phyloP scores from a whole-genome alignment of 208 protist genomes.

The Phytomonas sp. region DNA sequence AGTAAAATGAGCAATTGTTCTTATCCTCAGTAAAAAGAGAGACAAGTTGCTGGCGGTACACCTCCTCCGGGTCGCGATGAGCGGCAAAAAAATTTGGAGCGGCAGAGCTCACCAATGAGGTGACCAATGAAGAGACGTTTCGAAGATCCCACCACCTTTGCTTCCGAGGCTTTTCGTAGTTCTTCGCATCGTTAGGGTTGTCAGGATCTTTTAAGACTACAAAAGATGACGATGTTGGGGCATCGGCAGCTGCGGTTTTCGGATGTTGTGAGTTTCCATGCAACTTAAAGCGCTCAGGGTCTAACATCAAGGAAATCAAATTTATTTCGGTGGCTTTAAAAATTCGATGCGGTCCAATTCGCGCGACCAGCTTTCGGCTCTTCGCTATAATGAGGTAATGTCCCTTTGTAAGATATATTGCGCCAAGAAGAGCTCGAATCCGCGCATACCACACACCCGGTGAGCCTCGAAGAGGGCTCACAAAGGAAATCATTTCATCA shows the following conservation, averaged over 20 bases:
- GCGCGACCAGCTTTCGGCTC: conserved; percentile 58
- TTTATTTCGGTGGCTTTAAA: conserved; percentile 83
- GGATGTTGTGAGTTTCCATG: neutral
- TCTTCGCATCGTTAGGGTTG: conserved; percentile 8
- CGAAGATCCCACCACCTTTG: neutral
- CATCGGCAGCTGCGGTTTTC: neutral
- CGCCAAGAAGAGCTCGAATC: conserved; percentile 56
- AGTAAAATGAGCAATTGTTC: conserved; percentile 81
- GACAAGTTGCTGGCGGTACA: neutral
- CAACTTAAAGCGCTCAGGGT: neutral
- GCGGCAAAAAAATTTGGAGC: neutral
- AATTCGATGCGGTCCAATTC: conserved; percentile 82
- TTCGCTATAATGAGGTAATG: conserved; percentile 92
- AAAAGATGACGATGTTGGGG: neutral
- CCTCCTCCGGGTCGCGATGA: neutral
- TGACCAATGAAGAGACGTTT: neutral
- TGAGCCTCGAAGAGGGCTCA: conserved; percentile 19
- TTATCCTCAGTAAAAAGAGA: conserved; percentile 9
- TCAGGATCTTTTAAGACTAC: neutral
- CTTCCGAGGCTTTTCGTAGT: neutral
- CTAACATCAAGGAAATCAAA: conserved; percentile 35
- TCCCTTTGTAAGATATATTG: conserved; percentile 86
- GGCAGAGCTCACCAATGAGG: neutral
- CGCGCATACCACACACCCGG: conserved; percentile 9
- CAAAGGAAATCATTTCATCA: conserved; percentile 26